Conservation (phyloP, 345 rosid species). For the Hirschfeldia incana region DNA sequence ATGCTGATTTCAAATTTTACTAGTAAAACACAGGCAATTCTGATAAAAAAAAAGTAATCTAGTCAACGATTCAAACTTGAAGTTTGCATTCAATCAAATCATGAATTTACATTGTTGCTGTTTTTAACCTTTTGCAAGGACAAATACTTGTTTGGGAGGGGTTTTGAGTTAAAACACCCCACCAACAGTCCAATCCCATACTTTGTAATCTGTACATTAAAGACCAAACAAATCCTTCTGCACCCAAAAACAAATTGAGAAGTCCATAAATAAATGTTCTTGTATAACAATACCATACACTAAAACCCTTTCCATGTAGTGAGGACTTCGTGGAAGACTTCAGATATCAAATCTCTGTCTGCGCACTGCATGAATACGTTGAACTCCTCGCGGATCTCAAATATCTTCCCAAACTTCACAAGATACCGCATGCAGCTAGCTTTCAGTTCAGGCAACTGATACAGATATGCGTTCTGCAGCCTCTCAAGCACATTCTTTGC, state of each 20-base stretch:
- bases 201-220: not conserved
- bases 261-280: conserved; percentile 33
- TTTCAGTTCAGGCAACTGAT: conserved; percentile 69
- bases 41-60: no score
- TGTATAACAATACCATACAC: conserved; percentile 36
- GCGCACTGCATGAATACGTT: conserved; percentile 68
- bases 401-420: conserved; percentile 92
- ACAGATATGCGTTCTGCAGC: conserved; percentile 76
- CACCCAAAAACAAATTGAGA: conserved; percentile 41
- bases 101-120: not conserved
- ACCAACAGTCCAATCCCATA: not conserved
- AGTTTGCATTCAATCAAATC: not conserved
- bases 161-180: conserved; percentile 13
- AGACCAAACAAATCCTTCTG: conserved; percentile 45
- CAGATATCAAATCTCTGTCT: conserved; percentile 77
- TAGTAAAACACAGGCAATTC: no score
- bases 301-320: conserved; percentile 91
- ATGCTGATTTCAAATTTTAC: not conserved
- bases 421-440: conserved; percentile 79
- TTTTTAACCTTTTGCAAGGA: not conserved
- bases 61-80: not conserved
- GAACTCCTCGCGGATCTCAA: conserved; percentile 81
- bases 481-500: conserved; percentile 79
- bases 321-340: conserved; percentile 84
- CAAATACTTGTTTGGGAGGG: not conserved